Conservation (phyloP, 75 land plant species). For the Cunninghamia lanceolata region DNA sequence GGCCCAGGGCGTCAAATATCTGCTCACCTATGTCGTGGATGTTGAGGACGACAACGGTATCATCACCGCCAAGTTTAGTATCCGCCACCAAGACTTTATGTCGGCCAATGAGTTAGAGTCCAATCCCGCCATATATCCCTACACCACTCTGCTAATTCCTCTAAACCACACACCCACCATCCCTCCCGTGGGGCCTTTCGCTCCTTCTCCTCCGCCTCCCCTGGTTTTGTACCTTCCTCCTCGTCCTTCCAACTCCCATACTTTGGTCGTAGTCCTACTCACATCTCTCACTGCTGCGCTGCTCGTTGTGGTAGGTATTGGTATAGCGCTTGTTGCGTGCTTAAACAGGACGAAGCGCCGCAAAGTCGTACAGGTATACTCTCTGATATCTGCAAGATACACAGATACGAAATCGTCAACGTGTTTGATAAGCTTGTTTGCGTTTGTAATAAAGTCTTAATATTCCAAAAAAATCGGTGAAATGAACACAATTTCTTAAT, state of each 20-base stretch:
- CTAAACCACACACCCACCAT: slow-evolving; percentile 11
- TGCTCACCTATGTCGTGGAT: slow-evolving; percentile 8
- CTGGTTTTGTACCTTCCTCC: not conserved
- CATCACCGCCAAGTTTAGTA: not conserved
- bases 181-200: slow-evolving; percentile 26
- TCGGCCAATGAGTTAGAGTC: too few relatives aligned
- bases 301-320: not conserved
- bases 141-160: not conserved
- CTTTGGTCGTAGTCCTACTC: slow-evolving; percentile 12
- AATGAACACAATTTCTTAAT: too few relatives aligned
- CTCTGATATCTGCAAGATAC: not conserved
- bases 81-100: not conserved
- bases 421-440: too few relatives aligned
- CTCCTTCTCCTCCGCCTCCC: slow-evolving; percentile 4
- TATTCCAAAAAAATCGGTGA: too few relatives aligned
- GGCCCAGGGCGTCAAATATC: slow-evolving; percentile 25
- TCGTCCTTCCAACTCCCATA: slow-evolving; percentile 6
- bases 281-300: not conserved
- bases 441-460: too few relatives aligned
- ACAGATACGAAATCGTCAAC: too few relatives aligned
- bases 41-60: slow-evolving; percentile 17
- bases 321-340: not conserved
- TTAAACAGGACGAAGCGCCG: slow-evolving; percentile 6
- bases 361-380: not conserved
- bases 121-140: too few relatives aligned